Evolutionary conservation across 2,329 filamentous ascomycete genomes (phyloP).

Genomic region (Juglanconis sp.): DNA sequence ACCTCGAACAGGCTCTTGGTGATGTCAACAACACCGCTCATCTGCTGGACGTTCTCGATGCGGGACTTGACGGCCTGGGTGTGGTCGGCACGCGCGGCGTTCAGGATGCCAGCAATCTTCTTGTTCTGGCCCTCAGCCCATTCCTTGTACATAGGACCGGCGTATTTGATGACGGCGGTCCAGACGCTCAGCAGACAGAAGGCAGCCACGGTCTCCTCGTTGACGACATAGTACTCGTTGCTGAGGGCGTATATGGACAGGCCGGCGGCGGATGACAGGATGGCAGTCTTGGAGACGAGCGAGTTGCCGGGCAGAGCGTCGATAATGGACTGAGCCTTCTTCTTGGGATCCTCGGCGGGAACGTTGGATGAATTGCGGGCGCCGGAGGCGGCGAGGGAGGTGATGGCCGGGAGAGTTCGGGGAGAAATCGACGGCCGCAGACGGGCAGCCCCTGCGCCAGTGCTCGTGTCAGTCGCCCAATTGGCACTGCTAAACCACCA

Average conservation of each 20-base stretch:
- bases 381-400: constrained; percentile 60
- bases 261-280: constrained; percentile 89
- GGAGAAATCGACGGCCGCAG: constrained; percentile 78
- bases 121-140: constrained; percentile 87
- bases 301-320: constrained; percentile 90
- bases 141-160: constrained; percentile 84
- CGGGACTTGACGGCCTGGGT: constrained; percentile 91
- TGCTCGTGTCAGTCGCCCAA: constrained; percentile 25
- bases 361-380: constrained; percentile 72
- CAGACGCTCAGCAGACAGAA: constrained; percentile 92
- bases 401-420: constrained; percentile 70
- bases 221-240: constrained; percentile 99
- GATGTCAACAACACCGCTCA: constrained; percentile 89
- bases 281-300: constrained; percentile 91
- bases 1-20: constrained; percentile 97
- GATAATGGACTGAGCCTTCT: constrained; percentile 93
- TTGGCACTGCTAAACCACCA: constrained; percentile 25
- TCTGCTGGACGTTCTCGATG: constrained; percentile 92
- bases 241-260: constrained; percentile 91
- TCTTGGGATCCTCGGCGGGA: constrained; percentile 85
- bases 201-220: constrained; percentile 95
- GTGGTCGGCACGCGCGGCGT: constrained; percentile 90
- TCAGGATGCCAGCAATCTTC: constrained; percentile 94
- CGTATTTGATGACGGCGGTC: constrained; percentile 87
- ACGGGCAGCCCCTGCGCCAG: constrained; percentile 74